Conservation (phyloP, 169 alveolate genomes). For the Plasmodium billcollinsi region DNA sequence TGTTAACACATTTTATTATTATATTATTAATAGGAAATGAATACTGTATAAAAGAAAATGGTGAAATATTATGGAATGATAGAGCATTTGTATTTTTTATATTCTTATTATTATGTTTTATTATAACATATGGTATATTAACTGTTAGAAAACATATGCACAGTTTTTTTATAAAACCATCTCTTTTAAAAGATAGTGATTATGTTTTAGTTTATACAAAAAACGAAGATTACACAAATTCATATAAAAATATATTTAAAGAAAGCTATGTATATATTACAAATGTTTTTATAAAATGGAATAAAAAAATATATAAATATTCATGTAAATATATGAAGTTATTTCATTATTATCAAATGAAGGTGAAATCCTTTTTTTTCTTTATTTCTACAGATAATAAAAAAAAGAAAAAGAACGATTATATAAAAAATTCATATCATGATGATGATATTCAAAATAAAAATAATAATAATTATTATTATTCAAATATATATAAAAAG, state of each 20-base stretch:
- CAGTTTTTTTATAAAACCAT: slow-evolving; percentile 51
- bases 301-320: too few species aligned
- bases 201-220: slow-evolving; percentile 52
- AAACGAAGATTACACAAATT: slow-evolving; percentile 38
- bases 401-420: too few species aligned
- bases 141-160: slow-evolving; percentile 56
- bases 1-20: slow-evolving; percentile 78
- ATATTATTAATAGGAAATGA: slow-evolving; percentile 81
- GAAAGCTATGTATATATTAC: background rate
- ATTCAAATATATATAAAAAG: too few species aligned
- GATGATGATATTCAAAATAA: too few species aligned
- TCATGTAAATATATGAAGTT: too few species aligned
- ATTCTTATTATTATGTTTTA: slow-evolving; percentile 49
- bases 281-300: slow-evolving; percentile 2
- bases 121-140: slow-evolving; percentile 59
- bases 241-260: slow-evolving; percentile 2
- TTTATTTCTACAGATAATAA: too few species aligned
- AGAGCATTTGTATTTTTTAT: slow-evolving; percentile 78
- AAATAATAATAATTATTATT: too few species aligned
- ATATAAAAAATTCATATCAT: too few species aligned
- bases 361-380: too few species aligned
- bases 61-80: slow-evolving; percentile 82
- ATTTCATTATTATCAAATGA: too few species aligned
- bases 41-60: slow-evolving; percentile 81
- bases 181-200: slow-evolving; percentile 62